Evolutionary conservation across 345 rosid species (phyloP).

Genomic region (Erysimum cheiranthoides): DNA sequence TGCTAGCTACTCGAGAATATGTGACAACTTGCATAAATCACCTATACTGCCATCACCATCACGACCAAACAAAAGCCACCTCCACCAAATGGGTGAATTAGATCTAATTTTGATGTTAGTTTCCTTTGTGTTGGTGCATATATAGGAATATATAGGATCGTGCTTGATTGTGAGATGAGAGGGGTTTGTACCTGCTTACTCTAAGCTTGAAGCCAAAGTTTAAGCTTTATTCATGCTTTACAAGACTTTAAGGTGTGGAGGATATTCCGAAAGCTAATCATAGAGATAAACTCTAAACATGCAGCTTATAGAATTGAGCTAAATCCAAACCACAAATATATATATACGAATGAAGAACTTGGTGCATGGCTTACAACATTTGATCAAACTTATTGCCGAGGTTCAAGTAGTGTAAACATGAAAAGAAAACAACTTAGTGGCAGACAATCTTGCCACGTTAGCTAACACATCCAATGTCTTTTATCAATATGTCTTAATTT

Average conservation of each 20-base stretch:
- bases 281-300: not conserved
- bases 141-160: too few relatives aligned
- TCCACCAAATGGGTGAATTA: too few relatives aligned
- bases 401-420: not conserved
- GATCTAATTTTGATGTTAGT: too few relatives aligned
- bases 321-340: not conserved
- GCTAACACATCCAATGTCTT: too few relatives aligned
- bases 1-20: not conserved
- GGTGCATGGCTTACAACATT: not conserved
- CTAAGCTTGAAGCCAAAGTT: not conserved
- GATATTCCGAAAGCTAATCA: not conserved
- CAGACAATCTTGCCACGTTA: constrained; percentile 4
- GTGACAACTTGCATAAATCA: not conserved
- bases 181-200: too few relatives aligned
- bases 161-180: too few relatives aligned
- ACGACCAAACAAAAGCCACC: not conserved
- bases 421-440: not conserved
- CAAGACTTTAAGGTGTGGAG: not conserved
- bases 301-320: too few relatives aligned
- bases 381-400: not conserved
- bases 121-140: too few relatives aligned
- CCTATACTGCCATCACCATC: not conserved
- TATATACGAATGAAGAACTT: not conserved
- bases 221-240: not conserved
- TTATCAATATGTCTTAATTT: not conserved